Percentiles rank a stretch among this genome's conserved stretches.
phyloP scores from a whole-genome alignment of 441 rosid genomes.

The Euphorbia schlechtendalii region DNA sequence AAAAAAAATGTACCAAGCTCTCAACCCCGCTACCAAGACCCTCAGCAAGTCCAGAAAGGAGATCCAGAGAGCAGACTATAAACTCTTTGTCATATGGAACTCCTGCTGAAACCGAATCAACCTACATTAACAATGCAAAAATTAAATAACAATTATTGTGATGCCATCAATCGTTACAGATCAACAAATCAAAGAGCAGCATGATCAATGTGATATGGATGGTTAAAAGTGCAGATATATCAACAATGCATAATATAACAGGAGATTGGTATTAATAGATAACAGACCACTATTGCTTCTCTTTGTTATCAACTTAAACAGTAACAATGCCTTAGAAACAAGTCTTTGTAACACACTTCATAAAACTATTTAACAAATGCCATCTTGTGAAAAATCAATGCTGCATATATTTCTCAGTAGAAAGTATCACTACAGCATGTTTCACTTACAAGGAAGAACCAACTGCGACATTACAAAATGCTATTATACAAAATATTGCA shows the following conservation, averaged over 20 bases:
- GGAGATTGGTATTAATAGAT: not conserved
- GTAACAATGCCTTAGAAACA: too few species aligned
- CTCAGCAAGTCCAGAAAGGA: constrained; percentile 94
- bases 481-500: not conserved
- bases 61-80: constrained; percentile 85
- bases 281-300: not conserved
- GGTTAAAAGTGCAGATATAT: not conserved
- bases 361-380: too few species aligned
- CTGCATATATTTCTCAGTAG: too few species aligned
- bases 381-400: too few species aligned
- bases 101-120: constrained; percentile 69
- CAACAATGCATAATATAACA: not conserved
- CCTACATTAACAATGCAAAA: constrained; percentile 41
- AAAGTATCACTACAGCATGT: not conserved
- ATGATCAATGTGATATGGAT: not conserved
- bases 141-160: not conserved
- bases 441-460: not conserved
- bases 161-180: not conserved
- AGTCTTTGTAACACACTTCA: too few species aligned
- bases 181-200: too few species aligned
- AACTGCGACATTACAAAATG: not conserved
- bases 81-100: constrained; percentile 86
- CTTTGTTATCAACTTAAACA: not conserved
- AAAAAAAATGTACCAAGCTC: constrained; percentile 59
- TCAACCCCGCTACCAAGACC: constrained; percentile 92